Base-by-base conservation (phyloP, 2,329 filamentous ascomycete species). In the Ceratocystis albifundus region DNA sequence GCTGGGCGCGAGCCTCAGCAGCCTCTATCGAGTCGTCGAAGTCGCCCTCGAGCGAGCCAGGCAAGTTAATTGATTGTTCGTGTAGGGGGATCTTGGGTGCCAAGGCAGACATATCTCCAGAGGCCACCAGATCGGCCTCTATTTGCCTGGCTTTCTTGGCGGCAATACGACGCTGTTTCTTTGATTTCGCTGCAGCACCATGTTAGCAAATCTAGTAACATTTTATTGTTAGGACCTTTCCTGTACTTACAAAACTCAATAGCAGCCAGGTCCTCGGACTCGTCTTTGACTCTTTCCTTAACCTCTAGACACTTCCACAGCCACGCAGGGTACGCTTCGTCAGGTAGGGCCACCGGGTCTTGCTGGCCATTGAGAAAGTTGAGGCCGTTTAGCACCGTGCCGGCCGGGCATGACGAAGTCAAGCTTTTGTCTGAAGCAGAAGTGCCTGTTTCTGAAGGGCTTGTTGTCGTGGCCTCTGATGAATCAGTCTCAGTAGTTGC, bases 271-370 rank as follows among this genome's bases (percentile, higher is more conserved):
- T 79, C 81, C 2, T 80, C 82, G 3, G 76, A 82, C 1, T 77
- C 78, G 15, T 75, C 77, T 22, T 76, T 75, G 2, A 72, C 74
- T 72, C 81, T 84, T 75, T 84, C 82, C 75, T 83, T 78, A 67
- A 82, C 80, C 63, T 86, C 82, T 66, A 94, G 76, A 70, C 88
- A 85, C 2, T 76, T 79, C 90, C 90, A 95, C 69, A 95, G 75
- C 90, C 90, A 95, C 28, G 79, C 79, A 2, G 90, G 90, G 75
- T 95, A 95, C 69, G 88, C 88, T 25, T 84, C 79, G 71, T 95
- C 90, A 44, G 85, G 80, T 71, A 86, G 75, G 8, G 90, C 90
- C 4, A 93, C 78, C 0, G 90, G 89, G 73, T 93, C 89, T 45
- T 80, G 77, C 72, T 82, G 82, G 70, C 83, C 84, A 78, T 94